A percentile compares a stretch with the other conserved stretches of the same genome.
phyloP scores from a whole-genome alignment of 169 alveolate genomes.

The Plasmodium berghei region DNA sequence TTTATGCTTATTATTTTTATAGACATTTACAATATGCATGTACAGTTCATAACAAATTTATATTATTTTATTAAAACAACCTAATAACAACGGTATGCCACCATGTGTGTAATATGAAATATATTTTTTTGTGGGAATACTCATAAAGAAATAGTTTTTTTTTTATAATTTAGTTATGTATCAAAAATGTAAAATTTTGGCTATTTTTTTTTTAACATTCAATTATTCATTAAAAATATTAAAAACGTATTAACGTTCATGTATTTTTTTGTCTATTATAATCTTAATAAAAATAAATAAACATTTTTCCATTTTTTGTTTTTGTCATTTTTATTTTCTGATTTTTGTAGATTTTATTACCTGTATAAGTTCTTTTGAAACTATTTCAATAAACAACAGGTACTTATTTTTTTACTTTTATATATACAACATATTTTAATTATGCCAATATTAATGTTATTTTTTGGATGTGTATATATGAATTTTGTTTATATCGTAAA shows the following conservation, averaged over 20 bases:
- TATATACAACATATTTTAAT: constrained; percentile 8
- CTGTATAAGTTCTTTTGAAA: constrained; percentile 27
- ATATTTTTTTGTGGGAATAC: not conserved
- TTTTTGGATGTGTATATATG: constrained; percentile 25
- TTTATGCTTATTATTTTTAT: too few relatives aligned
- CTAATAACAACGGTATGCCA: not conserved
- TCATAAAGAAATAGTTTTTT: not conserved
- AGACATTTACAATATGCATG: not conserved
- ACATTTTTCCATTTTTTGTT: constrained; percentile 20
- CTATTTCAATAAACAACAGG: constrained; percentile 14
- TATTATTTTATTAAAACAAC: not conserved
- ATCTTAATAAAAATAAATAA: constrained; percentile 27
- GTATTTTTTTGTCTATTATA: constrained; percentile 20
- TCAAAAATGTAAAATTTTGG: not conserved
- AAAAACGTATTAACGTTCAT: constrained; percentile 47
- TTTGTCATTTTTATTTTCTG: constrained; percentile 16
- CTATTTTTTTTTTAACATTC: constrained; percentile 9
- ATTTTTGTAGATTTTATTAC: constrained; percentile 14
- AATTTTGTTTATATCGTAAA: constrained; percentile 16
- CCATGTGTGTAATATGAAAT: not conserved
- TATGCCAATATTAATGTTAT: constrained; percentile 18
- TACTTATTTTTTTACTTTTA: constrained; percentile 9
- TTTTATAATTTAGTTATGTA: not conserved
- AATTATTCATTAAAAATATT: constrained; percentile 4
- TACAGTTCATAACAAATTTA: not conserved